These are phyloP conservation scores for Akanthomyces uredinophilus DNA, from an alignment of 2,329 filamentous ascomycete genomes.

Conservation along the genomic window DNA sequence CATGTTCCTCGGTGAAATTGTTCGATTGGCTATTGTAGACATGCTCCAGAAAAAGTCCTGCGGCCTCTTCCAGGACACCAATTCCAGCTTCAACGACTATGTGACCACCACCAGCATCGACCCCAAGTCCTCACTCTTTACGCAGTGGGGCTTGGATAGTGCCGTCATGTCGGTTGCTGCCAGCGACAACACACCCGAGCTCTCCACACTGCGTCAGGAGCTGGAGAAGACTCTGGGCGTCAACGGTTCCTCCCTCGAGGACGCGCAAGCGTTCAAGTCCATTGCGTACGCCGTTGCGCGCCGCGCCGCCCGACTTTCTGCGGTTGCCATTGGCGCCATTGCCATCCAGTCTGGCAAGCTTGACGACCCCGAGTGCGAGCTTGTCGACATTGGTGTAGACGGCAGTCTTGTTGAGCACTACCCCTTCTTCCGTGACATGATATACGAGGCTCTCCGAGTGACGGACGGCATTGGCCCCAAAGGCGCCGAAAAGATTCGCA, in stretches of 20 bases:
- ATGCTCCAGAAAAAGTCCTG: conserved; percentile 64
- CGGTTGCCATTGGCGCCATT: conserved; percentile 80
- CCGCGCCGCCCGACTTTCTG: conserved; percentile 80
- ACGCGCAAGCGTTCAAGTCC: conserved; percentile 81
- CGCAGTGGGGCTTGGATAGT: conserved; percentile 86
- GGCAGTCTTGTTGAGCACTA: conserved; percentile 95
- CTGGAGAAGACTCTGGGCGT: conserved; percentile 74
- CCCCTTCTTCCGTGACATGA: conserved; percentile 82
- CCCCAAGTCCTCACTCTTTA: conserved; percentile 62
- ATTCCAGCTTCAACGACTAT: conserved; percentile 66
- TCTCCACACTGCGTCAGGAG: conserved; percentile 69
- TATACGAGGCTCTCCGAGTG: conserved; percentile 73
- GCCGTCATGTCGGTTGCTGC: conserved; percentile 84
- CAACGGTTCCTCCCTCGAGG: conserved; percentile 70
- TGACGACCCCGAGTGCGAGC: conserved; percentile 55
- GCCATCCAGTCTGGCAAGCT: conserved; percentile 77
- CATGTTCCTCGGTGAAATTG: conserved; percentile 96
- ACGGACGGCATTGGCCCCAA: conserved; percentile 71
- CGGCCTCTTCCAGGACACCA: conserved; percentile 70
- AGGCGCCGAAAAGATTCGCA: conserved; percentile 81
- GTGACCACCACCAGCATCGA: conserved; percentile 65
- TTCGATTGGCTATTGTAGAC: conserved; percentile 69
- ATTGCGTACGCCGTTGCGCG: conserved; percentile 80
- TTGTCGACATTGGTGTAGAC: conserved; percentile 88
- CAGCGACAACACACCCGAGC: conserved; percentile 67